A percentile compares a stretch with the other conserved stretches of the same genome.
phyloP scores from a whole-genome alignment of 129 eudicot species.

The Flaveria ramosissima region DNA sequence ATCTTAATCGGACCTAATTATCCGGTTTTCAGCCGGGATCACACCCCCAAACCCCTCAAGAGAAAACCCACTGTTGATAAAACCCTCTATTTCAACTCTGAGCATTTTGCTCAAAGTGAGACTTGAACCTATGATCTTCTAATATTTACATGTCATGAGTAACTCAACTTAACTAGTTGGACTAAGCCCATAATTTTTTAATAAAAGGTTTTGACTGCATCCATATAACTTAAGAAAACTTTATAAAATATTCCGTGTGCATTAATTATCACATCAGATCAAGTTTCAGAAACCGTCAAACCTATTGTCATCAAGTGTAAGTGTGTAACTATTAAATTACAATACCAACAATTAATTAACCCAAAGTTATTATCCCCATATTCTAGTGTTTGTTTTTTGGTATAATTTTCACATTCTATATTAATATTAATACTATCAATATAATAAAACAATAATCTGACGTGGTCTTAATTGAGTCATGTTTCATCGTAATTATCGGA shows the following conservation, averaged over 20 bases:
- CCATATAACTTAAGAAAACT: background rate
- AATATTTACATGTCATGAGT: too few species aligned
- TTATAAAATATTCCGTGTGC: background rate
- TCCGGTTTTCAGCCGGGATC: too few species aligned
- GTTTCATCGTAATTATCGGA: slow-evolving; percentile 40
- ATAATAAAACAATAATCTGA: slow-evolving; percentile 3
- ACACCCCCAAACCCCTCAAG: too few species aligned
- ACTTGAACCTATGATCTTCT: too few species aligned
- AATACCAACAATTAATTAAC: background rate
- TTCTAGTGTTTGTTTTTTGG: background rate
- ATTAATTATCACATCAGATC: background rate
- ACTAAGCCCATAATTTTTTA: background rate
- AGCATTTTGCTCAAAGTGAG: too few species aligned
- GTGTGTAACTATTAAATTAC: background rate
- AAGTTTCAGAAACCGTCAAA: background rate
- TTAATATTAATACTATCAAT: background rate
- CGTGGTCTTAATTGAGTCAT: slow-evolving; percentile 17
- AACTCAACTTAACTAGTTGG: too few species aligned
- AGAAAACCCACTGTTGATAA: too few species aligned
- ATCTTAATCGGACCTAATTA: too few species aligned
- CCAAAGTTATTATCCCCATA: background rate
- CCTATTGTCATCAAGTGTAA: background rate
- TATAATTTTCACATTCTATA: background rate
- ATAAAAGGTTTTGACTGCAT: background rate
- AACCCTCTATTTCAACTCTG: too few species aligned